phyloP scores from a whole-genome alignment of 1,284 basidiomycete species.

The Leccinum subrobustum region DNA sequence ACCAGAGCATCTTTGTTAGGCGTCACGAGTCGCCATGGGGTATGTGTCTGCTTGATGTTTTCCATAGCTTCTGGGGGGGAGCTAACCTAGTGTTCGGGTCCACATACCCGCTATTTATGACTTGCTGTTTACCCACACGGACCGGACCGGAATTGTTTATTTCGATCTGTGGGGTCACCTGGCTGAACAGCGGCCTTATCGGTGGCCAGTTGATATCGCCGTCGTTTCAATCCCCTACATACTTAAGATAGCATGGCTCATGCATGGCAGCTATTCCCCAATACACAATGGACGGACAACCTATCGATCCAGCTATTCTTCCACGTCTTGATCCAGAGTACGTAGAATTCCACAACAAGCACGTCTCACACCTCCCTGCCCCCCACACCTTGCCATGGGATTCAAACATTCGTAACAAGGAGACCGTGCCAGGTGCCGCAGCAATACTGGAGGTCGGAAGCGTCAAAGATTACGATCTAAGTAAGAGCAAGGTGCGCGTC shows the following conservation, averaged over 20 bases:
- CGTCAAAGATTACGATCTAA: constrained; percentile 40
- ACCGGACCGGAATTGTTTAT: constrained; percentile 13
- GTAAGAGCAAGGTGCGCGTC: constrained; percentile 40
- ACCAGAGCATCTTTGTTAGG: constrained; percentile 57
- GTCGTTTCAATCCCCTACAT: constrained; percentile 1
- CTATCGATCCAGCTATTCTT: constrained; percentile 43
- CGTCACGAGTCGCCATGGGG: constrained; percentile 44
- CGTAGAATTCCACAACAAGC: constrained; percentile 44
- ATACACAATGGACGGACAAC: constrained; percentile 23
- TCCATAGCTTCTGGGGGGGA: constrained; percentile 18
- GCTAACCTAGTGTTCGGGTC: background rate
- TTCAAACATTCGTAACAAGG: constrained; percentile 41
- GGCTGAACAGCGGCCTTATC: background rate
- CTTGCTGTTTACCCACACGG: background rate
- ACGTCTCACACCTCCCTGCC: constrained; percentile 36
- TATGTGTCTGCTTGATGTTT: constrained; percentile 44
- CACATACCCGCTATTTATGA: constrained; percentile 11
- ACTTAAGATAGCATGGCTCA: constrained; percentile 15
- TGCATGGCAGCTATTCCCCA: background rate
- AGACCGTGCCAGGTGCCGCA: constrained; percentile 43
- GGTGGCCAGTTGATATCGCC: background rate
- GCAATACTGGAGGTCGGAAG: constrained; percentile 41
- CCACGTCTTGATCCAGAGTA: constrained; percentile 50
- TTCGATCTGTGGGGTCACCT: background rate
- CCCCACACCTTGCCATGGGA: constrained; percentile 46